Evolutionary conservation across 2,329 filamentous ascomycete species (phyloP).

Genomic region (Penicillium sp.): DNA sequence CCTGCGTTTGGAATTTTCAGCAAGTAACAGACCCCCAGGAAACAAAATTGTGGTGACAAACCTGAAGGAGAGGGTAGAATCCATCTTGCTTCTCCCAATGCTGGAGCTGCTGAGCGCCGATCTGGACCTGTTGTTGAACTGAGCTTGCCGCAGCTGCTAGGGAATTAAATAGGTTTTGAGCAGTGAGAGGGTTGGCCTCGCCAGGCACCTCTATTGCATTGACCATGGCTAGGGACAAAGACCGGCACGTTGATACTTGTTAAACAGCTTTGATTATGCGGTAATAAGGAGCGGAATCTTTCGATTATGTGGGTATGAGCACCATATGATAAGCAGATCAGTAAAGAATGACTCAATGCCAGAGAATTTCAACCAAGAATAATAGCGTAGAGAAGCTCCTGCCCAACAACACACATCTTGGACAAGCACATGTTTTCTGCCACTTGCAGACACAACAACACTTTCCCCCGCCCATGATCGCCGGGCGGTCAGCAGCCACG

Average conservation of each 20-base stretch:
- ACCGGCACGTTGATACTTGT: not conserved
- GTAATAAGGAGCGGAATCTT: not conserved
- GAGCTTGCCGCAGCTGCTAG: slow-evolving; percentile 62
- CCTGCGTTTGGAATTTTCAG: slow-evolving; percentile 42
- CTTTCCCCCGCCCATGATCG: slow-evolving; percentile 11
- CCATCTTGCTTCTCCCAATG: slow-evolving; percentile 65
- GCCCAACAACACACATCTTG: not conserved
- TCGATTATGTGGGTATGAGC: not conserved
- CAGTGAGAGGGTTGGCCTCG: slow-evolving; percentile 68
- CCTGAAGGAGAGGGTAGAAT: slow-evolving; percentile 68
- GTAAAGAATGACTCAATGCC: not conserved
- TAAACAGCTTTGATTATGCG: not conserved
- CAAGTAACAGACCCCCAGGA: not conserved
- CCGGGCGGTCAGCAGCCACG: slow-evolving; percentile 9
- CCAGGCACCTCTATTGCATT: slow-evolving; percentile 74
- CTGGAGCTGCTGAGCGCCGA: slow-evolving; percentile 64
- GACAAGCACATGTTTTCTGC: not conserved
- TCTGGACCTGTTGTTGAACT: slow-evolving; percentile 62
- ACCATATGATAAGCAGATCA: not conserved
- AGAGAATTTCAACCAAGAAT: not conserved
- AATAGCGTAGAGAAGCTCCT: not conserved
- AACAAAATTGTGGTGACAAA: slow-evolving; percentile 27
- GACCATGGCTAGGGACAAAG: slow-evolving; percentile 49
- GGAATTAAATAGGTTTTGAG: slow-evolving; percentile 61
- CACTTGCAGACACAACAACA: not conserved